Percentiles rank a stretch among this genome's conserved stretches.
Evolutionary conservation across 768 basidiomycete genomes (phyloP).

Genomic region (Dentipellis sp.): DNA sequence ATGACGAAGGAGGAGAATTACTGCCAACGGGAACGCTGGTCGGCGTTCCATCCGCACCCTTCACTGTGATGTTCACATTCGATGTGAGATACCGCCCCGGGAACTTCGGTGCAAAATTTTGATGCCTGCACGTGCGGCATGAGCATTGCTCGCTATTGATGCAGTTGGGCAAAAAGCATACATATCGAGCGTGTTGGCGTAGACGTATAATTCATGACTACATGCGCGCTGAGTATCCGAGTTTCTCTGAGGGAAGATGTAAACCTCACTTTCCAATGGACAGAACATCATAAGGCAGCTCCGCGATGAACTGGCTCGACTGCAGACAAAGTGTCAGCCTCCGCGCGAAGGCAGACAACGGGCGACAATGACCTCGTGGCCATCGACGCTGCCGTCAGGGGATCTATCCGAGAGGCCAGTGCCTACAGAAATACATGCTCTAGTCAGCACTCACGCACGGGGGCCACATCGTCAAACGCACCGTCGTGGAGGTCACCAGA

Average conservation of each 20-base stretch:
- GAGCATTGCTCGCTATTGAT: background rate
- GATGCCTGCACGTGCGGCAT: background rate
- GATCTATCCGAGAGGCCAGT: conserved; percentile 74
- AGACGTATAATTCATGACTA: conserved; percentile 79
- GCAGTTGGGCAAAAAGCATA: conserved; percentile 19
- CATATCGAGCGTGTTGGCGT: conserved; percentile 61
- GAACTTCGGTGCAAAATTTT: conserved; percentile 57
- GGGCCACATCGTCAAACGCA: conserved; percentile 25
- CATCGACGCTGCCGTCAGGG: conserved; percentile 61
- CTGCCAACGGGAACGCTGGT: conserved; percentile 37
- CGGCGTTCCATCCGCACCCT: conserved; percentile 27
- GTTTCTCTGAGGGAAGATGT: background rate
- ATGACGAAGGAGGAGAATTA: conserved; percentile 7
- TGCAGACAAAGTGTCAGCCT: conserved; percentile 17
- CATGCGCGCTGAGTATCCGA: background rate
- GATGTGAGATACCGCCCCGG: conserved; percentile 72
- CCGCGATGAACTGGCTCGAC: conserved; percentile 64
- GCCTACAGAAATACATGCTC: conserved; percentile 26
- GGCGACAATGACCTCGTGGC: conserved; percentile 45
- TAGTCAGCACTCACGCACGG: background rate
- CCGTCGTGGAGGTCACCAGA: conserved; percentile 76
- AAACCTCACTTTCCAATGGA: conserved; percentile 70
- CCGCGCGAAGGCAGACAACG: background rate
- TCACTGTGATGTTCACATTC: conserved; percentile 77
- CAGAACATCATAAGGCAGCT: conserved; percentile 74